Percentiles rank a stretch among this genome's conserved stretches.
Evolutionary conservation across 192 early-diverging fungal genomes (phyloP).

Genomic region (Coemansia asiatica): DNA sequence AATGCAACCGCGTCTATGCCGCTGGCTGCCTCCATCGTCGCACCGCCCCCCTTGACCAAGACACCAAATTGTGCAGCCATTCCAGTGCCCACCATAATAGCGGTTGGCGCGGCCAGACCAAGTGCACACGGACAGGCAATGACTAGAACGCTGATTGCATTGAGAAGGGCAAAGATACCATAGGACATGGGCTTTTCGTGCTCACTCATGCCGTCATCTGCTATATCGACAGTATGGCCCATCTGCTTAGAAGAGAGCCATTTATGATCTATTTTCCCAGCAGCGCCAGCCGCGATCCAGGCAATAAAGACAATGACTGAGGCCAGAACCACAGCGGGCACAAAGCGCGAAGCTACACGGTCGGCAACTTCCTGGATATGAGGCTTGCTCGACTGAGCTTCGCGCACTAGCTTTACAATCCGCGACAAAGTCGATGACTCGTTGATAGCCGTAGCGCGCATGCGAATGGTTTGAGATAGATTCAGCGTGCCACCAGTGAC

Average conservation of each 20-base stretch:
- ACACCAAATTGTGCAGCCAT: conserved; percentile 90
- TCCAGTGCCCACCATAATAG: conserved; percentile 98
- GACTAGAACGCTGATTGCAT: conserved; percentile 83
- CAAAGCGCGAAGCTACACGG: conserved; percentile 85
- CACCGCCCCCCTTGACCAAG: conserved; percentile 89
- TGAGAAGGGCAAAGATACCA: conserved; percentile 66
- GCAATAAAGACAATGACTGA: conserved; percentile 72
- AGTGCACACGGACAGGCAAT: conserved; percentile 97
- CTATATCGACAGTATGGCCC: conserved; percentile 6
- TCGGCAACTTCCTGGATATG: conserved; percentile 93
- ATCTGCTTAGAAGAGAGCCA: conserved; percentile 39
- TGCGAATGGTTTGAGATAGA: conserved; percentile 71
- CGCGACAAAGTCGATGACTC: conserved; percentile 84
- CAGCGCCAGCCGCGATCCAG: conserved; percentile 64
- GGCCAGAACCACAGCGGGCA: conserved; percentile 78
- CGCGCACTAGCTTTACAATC: conserved; percentile 89
- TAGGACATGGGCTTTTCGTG: conserved; percentile 44
- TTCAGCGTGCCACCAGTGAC: conserved; percentile 96
- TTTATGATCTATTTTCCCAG: conserved; percentile 25
- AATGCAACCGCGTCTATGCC: conserved; percentile 86
- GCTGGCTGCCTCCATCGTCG: conserved; percentile 80
- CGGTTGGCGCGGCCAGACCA: conserved; percentile 93
- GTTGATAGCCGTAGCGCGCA: conserved; percentile 83
- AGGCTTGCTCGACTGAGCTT: conserved; percentile 90
- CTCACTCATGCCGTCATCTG: conserved; percentile 1